A percentile compares a stretch with the other conserved stretches of the same genome.
These are phyloP conservation scores for Boletus subcaerulescens DNA, from an alignment of 768 basidiomycete species.

Conservation along the genomic window DNA sequence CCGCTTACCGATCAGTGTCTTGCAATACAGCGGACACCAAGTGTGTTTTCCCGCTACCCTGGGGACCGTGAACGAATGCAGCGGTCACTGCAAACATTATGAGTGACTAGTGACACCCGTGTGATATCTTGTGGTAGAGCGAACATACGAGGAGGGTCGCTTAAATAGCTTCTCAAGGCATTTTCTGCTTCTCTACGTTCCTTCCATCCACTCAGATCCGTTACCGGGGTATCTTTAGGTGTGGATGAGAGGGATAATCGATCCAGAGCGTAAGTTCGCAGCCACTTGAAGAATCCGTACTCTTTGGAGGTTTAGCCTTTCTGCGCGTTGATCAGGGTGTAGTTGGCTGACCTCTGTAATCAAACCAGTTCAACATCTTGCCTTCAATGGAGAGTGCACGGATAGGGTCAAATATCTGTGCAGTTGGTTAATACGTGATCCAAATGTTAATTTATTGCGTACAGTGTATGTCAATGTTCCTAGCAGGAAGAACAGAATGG, in stretches of 20 bases:
- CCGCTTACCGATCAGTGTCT: conserved; percentile 49
- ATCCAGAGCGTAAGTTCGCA: conserved; percentile 59
- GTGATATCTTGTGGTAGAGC: background rate
- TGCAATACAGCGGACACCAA: conserved; percentile 55
- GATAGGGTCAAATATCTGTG: conserved; percentile 88
- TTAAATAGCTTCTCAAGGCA: conserved; percentile 65
- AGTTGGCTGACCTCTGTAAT: conserved; percentile 56
- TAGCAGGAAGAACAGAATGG: conserved; percentile 80
- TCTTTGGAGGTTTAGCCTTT: conserved; percentile 40
- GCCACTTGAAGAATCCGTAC: conserved; percentile 73
- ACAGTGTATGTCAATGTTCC: conserved; percentile 89
- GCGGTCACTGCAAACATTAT: conserved; percentile 51
- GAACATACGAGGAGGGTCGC: conserved; percentile 68
- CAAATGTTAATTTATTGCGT: conserved; percentile 22
- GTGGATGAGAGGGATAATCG: conserved; percentile 35
- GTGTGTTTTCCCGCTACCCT: conserved; percentile 74
- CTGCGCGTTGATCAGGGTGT: background rate
- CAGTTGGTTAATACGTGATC: background rate
- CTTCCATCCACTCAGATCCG: conserved; percentile 63
- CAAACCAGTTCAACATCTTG: conserved; percentile 82
- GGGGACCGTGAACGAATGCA: conserved; percentile 77
- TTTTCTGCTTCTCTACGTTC: conserved; percentile 78
- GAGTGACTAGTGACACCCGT: conserved; percentile 5
- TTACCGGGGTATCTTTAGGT: conserved; percentile 13
- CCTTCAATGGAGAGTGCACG: conserved; percentile 79